phyloP scores from a whole-genome alignment of 163 green algal species.

The Chlorella variabilis region DNA sequence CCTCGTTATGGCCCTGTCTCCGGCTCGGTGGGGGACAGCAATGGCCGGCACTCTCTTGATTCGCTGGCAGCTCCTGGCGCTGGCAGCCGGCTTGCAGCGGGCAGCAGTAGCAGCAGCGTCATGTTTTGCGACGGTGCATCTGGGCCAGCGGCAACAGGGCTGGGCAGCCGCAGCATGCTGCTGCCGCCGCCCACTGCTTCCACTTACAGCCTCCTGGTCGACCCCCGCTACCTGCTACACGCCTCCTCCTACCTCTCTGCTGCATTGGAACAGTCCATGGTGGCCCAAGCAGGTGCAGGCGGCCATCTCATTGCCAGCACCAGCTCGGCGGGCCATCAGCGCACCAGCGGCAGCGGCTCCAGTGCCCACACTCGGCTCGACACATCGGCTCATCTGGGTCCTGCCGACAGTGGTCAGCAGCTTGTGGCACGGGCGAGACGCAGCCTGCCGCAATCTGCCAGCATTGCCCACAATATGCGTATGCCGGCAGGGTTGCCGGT shows the following conservation, averaged over 20 bases:
- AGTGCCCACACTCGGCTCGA: neutral
- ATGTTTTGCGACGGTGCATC: too few species aligned
- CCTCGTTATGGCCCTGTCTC: neutral
- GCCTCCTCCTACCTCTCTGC: conserved; percentile 51
- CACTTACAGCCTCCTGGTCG: conserved; percentile 42
- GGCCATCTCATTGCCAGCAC: conserved; percentile 39
- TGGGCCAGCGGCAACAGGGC: neutral
- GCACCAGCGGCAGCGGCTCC: neutral
- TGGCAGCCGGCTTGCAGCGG: neutral
- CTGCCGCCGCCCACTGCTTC: conserved; percentile 17
- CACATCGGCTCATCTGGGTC: neutral
- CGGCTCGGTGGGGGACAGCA: neutral
- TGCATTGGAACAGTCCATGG: conserved; percentile 43
- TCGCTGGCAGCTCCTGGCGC: neutral
- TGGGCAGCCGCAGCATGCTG: conserved; percentile 17
- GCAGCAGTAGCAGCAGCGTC: neutral
- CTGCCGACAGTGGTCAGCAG: conserved; percentile 16
- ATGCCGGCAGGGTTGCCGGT: neutral
- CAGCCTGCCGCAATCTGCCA: conserved; percentile 1
- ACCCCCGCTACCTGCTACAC: conserved; percentile 36
- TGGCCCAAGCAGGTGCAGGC: neutral
- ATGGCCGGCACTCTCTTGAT: neutral
- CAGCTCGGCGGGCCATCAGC: neutral
- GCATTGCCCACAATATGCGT: neutral
- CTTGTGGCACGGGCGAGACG: conserved; percentile 48